Evolutionary conservation across 2,329 filamentous ascomycete genomes (phyloP), one percentile per base, ranked within the genome.

Genomic region (Epichloe sibirici): DNA sequence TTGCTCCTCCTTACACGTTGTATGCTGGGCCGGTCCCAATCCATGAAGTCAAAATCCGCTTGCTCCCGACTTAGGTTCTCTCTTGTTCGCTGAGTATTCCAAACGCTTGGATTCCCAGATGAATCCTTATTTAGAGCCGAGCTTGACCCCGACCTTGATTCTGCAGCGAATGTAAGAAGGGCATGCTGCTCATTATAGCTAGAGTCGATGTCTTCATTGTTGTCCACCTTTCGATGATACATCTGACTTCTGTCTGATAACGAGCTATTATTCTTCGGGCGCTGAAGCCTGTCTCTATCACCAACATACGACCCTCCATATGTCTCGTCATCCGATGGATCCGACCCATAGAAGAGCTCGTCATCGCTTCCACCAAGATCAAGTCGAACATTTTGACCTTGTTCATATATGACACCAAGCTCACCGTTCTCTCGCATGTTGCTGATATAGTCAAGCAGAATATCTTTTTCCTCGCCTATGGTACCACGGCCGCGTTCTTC

Each of bases 1-100:
- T 86, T 88, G 57, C 77, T 72, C 61, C 81, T 84, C 56, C 76
- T 81, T 45, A 25, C n/a, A 5, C 67, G 66, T 52, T 75, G 78
- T 5, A 90, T 66, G 51, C 82, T 88, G 1, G 83, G 82, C 28
- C 83, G 76, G 15, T 86, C 78, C 69, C 86, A 88, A 61, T 95
- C 88, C 84, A 93, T 91, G 45, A 94, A 73, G 62, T 95, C 89
- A 57, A 95, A 84, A 8, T 82, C 86, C 55, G 85, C 81, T 55
- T 81, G 78, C 2, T 68, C 69, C 12, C 42, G 21, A 25, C 15
- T 25, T 7, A 28, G n/a, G 5, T 28, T 31, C n/a, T 28, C 17
- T 21, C 28, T 43, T 21, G 15, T n/a, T 45, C 11, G 7, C 13
- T 35, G 47, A 50, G 12, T 23, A 28, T 34, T 44, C 17, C 21